Conservation (phyloP, 768 basidiomycete genomes). For the Lactarius quietus region DNA sequence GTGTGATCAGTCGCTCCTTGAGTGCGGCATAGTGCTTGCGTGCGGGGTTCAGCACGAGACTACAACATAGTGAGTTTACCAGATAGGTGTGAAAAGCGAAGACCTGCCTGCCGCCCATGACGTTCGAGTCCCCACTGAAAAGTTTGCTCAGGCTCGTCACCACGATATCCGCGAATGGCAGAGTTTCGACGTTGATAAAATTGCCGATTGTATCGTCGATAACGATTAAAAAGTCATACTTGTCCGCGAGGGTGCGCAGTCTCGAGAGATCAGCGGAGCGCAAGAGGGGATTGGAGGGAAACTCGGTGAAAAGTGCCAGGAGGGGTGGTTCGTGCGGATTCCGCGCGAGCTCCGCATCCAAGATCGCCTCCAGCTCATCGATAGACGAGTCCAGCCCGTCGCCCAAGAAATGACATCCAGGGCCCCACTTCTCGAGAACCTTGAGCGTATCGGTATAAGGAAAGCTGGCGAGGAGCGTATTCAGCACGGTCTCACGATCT, state of each 20-base stretch:
- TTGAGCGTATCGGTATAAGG: slow-evolving; percentile 95
- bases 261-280: slow-evolving; percentile 76
- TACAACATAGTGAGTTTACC: slow-evolving; percentile 32
- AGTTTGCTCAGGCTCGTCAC: slow-evolving; percentile 92
- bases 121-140: slow-evolving; percentile 91
- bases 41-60: slow-evolving; percentile 83
- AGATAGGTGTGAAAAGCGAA: not conserved
- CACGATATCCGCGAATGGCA: slow-evolving; percentile 83
- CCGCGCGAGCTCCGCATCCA: slow-evolving; percentile 43
- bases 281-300: slow-evolving; percentile 93
- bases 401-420: slow-evolving; percentile 87
- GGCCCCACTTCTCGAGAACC: slow-evolving; percentile 93
- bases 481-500: not conserved
- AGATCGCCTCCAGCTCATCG: slow-evolving; percentile 61
- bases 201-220: slow-evolving; percentile 96
- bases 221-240: slow-evolving; percentile 82
- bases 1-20: slow-evolving; percentile 51
- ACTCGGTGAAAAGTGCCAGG: slow-evolving; percentile 85
- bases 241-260: slow-evolving; percentile 76
- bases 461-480: slow-evolving; percentile 51
- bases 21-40: slow-evolving; percentile 64
- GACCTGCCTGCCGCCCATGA: slow-evolving; percentile 94
- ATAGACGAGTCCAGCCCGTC: slow-evolving; percentile 74
- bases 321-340: slow-evolving; percentile 54
- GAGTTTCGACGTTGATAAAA: slow-evolving; percentile 87